phyloP scores from a whole-genome alignment of 2,329 filamentous ascomycete genomes.

The Westerdykella aurantiaca region DNA sequence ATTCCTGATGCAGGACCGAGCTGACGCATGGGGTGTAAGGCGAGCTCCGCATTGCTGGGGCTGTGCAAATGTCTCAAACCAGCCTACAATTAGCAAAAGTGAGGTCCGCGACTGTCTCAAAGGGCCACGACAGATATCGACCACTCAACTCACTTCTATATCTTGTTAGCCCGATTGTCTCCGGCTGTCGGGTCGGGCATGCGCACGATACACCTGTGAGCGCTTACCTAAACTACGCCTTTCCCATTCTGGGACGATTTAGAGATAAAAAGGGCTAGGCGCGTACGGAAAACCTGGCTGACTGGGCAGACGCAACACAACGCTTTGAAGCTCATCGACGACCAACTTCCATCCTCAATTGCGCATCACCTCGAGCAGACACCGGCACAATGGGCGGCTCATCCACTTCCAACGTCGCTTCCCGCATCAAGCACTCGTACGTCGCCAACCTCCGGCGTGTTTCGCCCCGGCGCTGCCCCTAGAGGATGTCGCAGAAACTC shows the following conservation, averaged over 20 bases:
- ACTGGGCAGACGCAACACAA: neutral
- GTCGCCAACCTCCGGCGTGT: neutral
- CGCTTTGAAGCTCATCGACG: neutral
- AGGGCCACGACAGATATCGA: too few relatives aligned
- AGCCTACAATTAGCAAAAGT: too few relatives aligned
- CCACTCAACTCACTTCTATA: too few relatives aligned
- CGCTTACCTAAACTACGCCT: too few relatives aligned
- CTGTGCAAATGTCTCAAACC: too few relatives aligned
- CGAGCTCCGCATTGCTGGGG: too few relatives aligned
- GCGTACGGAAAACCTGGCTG: neutral
- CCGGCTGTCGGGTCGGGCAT: neutral
- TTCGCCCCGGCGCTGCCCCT: neutral
- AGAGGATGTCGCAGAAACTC: slow-evolving; percentile 5
- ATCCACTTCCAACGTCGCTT: neutral
- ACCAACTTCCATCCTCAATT: neutral
- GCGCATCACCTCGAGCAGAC: neutral
- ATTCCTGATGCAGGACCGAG: too few relatives aligned
- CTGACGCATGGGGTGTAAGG: too few relatives aligned
- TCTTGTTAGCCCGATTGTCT: neutral
- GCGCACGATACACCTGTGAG: too few relatives aligned
- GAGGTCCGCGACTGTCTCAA: too few relatives aligned
- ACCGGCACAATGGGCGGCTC: neutral
- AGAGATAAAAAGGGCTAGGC: neutral
- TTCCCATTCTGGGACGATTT: neutral
- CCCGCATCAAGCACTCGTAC: neutral